Percentiles rank a stretch among this genome's conserved stretches.
Conservation (phyloP, 768 basidiomycete species). For the Favolaschia claudopus region DNA sequence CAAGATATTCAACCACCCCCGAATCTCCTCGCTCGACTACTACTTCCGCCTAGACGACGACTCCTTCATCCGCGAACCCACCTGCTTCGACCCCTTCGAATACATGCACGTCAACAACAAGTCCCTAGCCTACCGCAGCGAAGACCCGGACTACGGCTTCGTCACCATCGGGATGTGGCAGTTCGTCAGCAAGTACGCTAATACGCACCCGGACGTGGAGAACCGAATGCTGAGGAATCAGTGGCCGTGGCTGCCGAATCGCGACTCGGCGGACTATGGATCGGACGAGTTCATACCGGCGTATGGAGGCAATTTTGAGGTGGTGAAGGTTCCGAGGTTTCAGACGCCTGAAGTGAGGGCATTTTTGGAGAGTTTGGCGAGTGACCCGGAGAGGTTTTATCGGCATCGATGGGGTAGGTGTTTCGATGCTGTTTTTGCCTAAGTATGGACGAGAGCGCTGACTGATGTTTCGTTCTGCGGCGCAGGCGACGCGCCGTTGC, state of each 20-base stretch:
- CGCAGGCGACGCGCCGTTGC: conserved; percentile 30
- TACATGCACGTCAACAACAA: conserved; percentile 21
- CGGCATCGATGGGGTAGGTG: conserved; percentile 29
- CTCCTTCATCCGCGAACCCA: conserved; percentile 17
- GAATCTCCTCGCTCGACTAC: conserved; percentile 23
- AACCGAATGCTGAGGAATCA: conserved; percentile 9
- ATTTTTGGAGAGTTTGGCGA: conserved; percentile 21
- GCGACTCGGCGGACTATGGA: background rate
- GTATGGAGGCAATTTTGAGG: conserved; percentile 27
- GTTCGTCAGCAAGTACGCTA: conserved; percentile 26
- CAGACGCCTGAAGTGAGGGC: conserved; percentile 15
- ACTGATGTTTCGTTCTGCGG: background rate
- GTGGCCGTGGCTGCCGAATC: conserved; percentile 13
- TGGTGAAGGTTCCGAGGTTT: conserved; percentile 25
- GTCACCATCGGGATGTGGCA: conserved; percentile 24
- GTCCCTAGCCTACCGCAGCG: conserved; percentile 20
- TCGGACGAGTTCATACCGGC: conserved; percentile 5
- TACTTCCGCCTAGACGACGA: conserved; percentile 34
- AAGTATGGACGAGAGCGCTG: too few relatives aligned
- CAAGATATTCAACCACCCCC: conserved; percentile 30
- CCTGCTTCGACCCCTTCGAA: conserved; percentile 31
- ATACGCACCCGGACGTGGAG: conserved; percentile 18
- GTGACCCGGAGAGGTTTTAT: conserved; percentile 27
- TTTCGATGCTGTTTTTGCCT: too few relatives aligned
- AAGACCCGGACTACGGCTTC: conserved; percentile 16